Percentiles rank a stretch among this genome's conserved stretches.
Conservation (phyloP, 768 basidiomycete species). For the Hysterangium stoloniferum region DNA sequence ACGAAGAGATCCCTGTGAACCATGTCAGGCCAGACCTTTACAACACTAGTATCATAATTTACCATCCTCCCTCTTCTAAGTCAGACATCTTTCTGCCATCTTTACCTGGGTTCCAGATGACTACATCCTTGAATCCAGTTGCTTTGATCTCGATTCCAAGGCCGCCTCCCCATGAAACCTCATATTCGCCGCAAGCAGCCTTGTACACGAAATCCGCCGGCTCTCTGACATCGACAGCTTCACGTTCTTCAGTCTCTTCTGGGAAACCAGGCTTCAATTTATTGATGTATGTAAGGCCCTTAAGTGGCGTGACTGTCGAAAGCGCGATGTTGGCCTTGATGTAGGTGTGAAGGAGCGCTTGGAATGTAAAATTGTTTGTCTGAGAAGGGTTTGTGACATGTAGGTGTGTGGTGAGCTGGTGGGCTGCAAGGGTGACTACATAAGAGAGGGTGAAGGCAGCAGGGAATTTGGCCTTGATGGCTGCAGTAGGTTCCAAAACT, state of each 20-base stretch:
- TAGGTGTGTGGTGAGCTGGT: slow-evolving; percentile 71
- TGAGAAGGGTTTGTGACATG: slow-evolving; percentile 68
- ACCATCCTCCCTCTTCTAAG: slow-evolving; percentile 90
- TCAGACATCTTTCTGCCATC: slow-evolving; percentile 73
- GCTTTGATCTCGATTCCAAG: slow-evolving; percentile 42
- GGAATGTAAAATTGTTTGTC: slow-evolving; percentile 63
- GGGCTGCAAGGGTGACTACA: slow-evolving; percentile 68
- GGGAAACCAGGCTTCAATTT: slow-evolving; percentile 45
- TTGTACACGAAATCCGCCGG: slow-evolving; percentile 77
- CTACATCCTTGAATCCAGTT: slow-evolving; percentile 63
- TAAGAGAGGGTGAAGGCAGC: slow-evolving; percentile 68
- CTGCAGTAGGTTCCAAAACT: slow-evolving; percentile 59
- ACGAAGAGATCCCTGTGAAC: slow-evolving; percentile 65
- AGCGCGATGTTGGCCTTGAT: slow-evolving; percentile 55
- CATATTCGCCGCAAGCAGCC: slow-evolving; percentile 46
- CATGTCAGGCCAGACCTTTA: neutral
- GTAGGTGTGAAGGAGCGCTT: slow-evolving; percentile 91
- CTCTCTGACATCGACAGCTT: slow-evolving; percentile 54
- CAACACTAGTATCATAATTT: slow-evolving; percentile 19
- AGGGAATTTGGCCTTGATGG: slow-evolving; percentile 51
- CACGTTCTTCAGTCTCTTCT: slow-evolving; percentile 44
- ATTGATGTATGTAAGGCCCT: slow-evolving; percentile 63
- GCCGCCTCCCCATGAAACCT: slow-evolving; percentile 52
- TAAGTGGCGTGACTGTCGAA: slow-evolving; percentile 56
- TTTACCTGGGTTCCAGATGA: slow-evolving; percentile 91